Evolutionary conservation across 176 grass and related monocot genomes (phyloP), one percentile per base, ranked within the genome.

Genomic region (Triticum turgidum): DNA sequence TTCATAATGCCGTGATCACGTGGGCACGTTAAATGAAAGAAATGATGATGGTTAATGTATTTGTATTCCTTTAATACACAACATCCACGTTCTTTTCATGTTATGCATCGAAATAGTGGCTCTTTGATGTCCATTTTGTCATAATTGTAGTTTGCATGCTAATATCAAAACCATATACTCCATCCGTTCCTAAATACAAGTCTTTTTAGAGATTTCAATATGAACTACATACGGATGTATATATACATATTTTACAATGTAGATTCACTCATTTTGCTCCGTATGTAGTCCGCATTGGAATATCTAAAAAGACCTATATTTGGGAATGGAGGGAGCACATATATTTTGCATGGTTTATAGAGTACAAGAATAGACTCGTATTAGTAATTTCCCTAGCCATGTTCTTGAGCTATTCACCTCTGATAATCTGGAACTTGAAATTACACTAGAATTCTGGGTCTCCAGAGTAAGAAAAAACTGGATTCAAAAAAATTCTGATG

Each of bases 131-230:
- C 5, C 35, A 30, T 61, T 3, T 0, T 51, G 56, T 49, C 8
- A 51, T 77, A 27, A 52, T 52, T 85, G 49, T 85, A 12, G 72
- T 49, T n/a, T 33, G 10, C 44, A 69, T 84, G 59, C 38, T 76
- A 17, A 47, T 63, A 47, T 76, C 27, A 76, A 65, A 52, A 52
- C 49, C 14, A 52, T 52, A 52, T 51, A 54, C 51, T 54, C 14
- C 51, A 15, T 18, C 51, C 4, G 15, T 54, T 17, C 15, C 51
- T 17, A 5, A 17, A 17, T 54, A 54, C 17, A 54, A 54, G 49
- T 52, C 49, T 13, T 52, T 52, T 14, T 52, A 52, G 11, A 47
- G 44, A 42, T 42, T 42, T 42, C 41, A 42, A 10, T 42, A 42
- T 9, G 41, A 42, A 42, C 41, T 42, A 42, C 41, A 42, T 42